Evolutionary conservation across 768 basidiomycete species (phyloP), one percentile per base, ranked within the genome.

Genomic region (Lactarius akahatsu): DNA sequence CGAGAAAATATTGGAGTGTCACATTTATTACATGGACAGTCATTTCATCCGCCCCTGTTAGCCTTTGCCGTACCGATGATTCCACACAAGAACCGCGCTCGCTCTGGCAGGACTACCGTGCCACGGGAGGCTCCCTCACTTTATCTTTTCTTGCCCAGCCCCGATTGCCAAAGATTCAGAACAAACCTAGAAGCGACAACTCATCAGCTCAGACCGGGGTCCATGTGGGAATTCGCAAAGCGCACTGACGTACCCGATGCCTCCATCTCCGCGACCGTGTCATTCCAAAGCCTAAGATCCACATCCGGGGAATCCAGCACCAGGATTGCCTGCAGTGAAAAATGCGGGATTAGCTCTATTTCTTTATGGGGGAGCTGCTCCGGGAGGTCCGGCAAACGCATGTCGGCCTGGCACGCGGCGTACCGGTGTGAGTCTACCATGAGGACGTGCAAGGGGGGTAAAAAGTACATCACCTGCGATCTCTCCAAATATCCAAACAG

Each of bases 221-320:
- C 55, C 28, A 18, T 23, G 59, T 32, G 28, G 32, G 16, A 34
- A 56, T 56, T 16, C 30, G 55, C 16, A 56, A 13, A 54, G 38
- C 20, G 43, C 52, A 20, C 28, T 36, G 18, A 61, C 62, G 61
- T 45, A 69, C 70, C 70, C 32, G 63, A 52, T 41, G 59, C 60
- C 65, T 66, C 64, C 68, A 71, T 71, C 62, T 71, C 64, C 69
- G 64, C 68, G 57, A 71, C 62, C 4, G 70, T 67, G 28, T 34
- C 65, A 56, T 67, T 67, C 70, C 70, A 71, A 55, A 56, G 38
- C 40, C 43, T 32, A 32, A 71, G 54, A 26, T 71, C 68, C 18
- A 71, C 59, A 57, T 70, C 62, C 56, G 70, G 70, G 28, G 68
- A 60, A 63, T 69, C 65, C 34, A 69, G 28, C 41, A 60, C 68